phyloP scores from a whole-genome alignment of 176 grass and related monocot species.

The Cymbopogon citratus region DNA sequence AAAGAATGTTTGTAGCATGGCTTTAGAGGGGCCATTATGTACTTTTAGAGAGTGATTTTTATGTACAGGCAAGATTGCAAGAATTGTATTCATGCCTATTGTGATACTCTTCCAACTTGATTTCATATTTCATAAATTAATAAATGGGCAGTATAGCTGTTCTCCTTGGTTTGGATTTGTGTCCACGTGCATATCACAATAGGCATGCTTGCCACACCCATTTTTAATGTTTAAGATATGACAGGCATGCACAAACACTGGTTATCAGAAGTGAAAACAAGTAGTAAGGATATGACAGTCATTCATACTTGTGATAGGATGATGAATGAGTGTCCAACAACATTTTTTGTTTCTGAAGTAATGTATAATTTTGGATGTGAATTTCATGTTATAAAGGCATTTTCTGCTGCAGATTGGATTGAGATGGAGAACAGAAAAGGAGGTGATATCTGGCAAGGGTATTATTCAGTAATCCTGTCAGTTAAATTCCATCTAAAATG shows the following conservation, averaged over 20 bases:
- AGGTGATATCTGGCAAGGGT: constrained; percentile 94
- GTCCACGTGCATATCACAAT: neutral
- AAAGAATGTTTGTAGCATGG: neutral
- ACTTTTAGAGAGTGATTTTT: neutral
- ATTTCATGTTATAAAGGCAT: constrained; percentile 7
- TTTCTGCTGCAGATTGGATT: constrained; percentile 67
- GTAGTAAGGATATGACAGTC: neutral
- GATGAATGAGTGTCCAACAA: neutral
- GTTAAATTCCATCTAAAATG: neutral
- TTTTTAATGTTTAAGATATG: neutral
- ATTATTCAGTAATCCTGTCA: neutral
- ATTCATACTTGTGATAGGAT: neutral
- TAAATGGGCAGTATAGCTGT: neutral
- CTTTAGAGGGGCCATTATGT: neutral
- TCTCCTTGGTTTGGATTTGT: neutral
- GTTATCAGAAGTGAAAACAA: neutral
- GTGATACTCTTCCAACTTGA: neutral
- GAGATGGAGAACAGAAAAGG: constrained; percentile 95
- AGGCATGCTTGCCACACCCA: neutral
- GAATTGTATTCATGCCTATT: neutral
- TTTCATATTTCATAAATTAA: neutral
- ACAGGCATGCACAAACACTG: neutral
- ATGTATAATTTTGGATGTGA: neutral
- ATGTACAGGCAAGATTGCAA: neutral
- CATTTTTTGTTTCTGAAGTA: neutral